Evolutionary conservation across 768 basidiomycete species (phyloP), one percentile per base, ranked within the genome.

Genomic region (Tricholoma sp.): DNA sequence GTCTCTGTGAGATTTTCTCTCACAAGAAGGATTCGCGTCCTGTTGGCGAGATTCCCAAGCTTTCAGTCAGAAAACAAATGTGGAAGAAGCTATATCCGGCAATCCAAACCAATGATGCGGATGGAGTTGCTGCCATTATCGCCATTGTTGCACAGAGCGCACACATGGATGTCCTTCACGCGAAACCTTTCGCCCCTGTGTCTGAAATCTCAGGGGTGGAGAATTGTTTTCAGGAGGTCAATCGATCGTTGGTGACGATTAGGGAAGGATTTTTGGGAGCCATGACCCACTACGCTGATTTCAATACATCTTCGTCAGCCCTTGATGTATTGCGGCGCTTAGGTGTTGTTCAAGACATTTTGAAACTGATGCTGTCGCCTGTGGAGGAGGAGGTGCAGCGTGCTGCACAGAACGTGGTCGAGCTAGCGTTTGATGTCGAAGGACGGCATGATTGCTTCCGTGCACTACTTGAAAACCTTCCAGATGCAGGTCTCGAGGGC

Each of bases 341-440:
- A 1, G 82, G 77, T 11, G 78, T 88, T 28, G 83, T 82, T 4
- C 77, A 81, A 61, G 73, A 84, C 47, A 70, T 88, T 44, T 80
- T 87, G 57, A 68, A 77, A 34, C 77, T 96, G 34, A 81, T 96
- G 67, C 73, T 98, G 32, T 98, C 94, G 17, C 94, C 96, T 0
- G 77, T 86, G 31, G 85, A 86, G 17, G 85, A 86, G 17, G 80
- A 83, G 12, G 72, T 95, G 13, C 89, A 90, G 62, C 74, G 78
- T 44, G 84, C 88, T 10, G 89, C 87, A 1, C 89, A 94, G 67
- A 81, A 81, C 17, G 68, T 98, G n/a, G 80, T 91, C 28, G 88
- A 88, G 10, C 81, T 92, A 53, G 89, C 93, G 0, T 95, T 89
- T 63, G 90, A 96, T 61, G 90, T 86, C n/a, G 92, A 95, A 64